Evolutionary conservation across 1,284 basidiomycete genomes (phyloP), one percentile per base, ranked within the genome.

Genomic region (Austroboletus olivaceoglutinosus): DNA sequence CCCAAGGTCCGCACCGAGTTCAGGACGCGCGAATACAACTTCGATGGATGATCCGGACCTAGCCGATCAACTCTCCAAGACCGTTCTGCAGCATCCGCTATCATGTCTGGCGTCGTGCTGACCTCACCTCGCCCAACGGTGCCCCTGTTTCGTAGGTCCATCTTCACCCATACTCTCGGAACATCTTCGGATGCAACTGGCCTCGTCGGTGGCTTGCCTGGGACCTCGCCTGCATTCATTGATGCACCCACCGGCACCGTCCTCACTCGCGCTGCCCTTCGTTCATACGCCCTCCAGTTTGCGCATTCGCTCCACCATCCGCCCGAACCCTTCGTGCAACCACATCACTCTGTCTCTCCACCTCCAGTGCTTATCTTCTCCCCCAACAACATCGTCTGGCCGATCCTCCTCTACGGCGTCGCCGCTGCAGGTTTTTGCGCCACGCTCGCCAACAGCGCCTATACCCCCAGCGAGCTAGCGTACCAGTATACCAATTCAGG

Each of bases 361-460:
- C 25, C 42, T 13, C 19, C 75, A 0, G 54, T 81, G 12, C 67
- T 85, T 49, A 65, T 86, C 3, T 84, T 76, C 59, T 80, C 81
- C 2, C 80, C 75, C 6, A 90, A 91, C 64, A 78, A 74, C 16
- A 58, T 90, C 30, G 72, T 74, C 22, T 90, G 82, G 77, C 83
- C 86, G 0, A 70, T 85, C 39, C 75, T 80, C 15, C 61, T 85
- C 6, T 77, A 82, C 39, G 87, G 82, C 3, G 60, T 56, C 62
- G 73, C 76, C 57, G 78, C 80, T 5, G 82, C 78, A 1, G 82
- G 82, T 3, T 60, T 83, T 7, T 68, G 73, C 45, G 76, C 74
- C 54, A 75, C 79, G 19, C 62, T 74, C 19, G 74, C 74, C 4
- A 81, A 78, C 52, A 73, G 70, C 46, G 70, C 71, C 1, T 81